A percentile compares a stretch with the other conserved stretches of the same genome.
Evolutionary conservation across 1,284 basidiomycete genomes (phyloP).

Genomic region (Entoloma clypeatum): DNA sequence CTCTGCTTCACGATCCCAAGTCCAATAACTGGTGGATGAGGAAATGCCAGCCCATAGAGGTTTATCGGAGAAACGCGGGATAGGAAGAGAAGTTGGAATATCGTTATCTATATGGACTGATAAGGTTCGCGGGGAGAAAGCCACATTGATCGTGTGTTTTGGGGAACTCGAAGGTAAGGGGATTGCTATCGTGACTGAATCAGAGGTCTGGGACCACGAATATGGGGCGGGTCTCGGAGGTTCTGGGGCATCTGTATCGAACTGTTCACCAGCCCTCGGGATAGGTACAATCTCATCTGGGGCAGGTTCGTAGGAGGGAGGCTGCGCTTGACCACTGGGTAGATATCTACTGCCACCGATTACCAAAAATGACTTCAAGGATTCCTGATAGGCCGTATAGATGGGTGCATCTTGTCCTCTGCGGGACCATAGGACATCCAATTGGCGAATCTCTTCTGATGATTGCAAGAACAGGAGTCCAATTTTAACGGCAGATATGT

Average conservation of each 20-base stretch:
- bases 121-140: conserved; percentile 62
- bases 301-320: conserved; percentile 48
- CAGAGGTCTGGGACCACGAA: conserved; percentile 87
- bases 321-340: conserved; percentile 29
- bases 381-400: conserved; percentile 47
- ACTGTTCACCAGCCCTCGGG: conserved; percentile 54
- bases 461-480: conserved; percentile 35
- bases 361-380: conserved; percentile 47
- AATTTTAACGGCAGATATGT: conserved; percentile 58
- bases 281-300: conserved; percentile 65
- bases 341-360: conserved; percentile 57
- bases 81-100: conserved; percentile 32
- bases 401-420: conserved; percentile 71
- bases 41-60: conserved; percentile 76
- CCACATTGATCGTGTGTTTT: conserved; percentile 62
- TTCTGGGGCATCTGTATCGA: conserved; percentile 34
- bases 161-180: conserved; percentile 70
- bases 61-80: conserved; percentile 61
- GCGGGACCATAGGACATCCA: conserved; percentile 65
- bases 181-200: conserved; percentile 80
- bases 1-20: conserved; percentile 76
- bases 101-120: conserved; percentile 56
- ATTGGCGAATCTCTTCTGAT: conserved; percentile 28
- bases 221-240: conserved; percentile 64
- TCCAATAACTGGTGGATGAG: conserved; percentile 77